A percentile compares a stretch with the other conserved stretches of the same genome.
Evolutionary conservation across 106 monocot species (phyloP).

Genomic region (Acanthochlamys bracteata): DNA sequence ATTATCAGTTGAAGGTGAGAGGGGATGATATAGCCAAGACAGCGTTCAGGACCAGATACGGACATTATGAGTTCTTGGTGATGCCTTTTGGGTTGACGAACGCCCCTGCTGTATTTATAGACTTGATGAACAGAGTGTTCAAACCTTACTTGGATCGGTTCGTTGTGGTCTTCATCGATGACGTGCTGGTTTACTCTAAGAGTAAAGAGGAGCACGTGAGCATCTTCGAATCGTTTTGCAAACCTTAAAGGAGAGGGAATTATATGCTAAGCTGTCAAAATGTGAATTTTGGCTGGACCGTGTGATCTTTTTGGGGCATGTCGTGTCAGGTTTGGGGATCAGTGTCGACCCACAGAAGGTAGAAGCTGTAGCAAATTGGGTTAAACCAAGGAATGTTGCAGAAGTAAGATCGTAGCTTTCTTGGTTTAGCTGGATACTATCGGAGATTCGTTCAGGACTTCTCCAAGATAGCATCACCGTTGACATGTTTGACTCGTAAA

Average conservation of each 20-base stretch:
- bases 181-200: neutral
- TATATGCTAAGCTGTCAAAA: neutral
- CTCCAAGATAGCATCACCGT: neutral
- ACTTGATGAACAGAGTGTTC: constrained; percentile 1
- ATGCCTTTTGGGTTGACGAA: neutral
- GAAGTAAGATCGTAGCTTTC: too few relatives aligned
- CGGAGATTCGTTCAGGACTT: neutral
- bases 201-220: neutral
- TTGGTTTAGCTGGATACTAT: neutral
- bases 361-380: neutral
- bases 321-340: neutral
- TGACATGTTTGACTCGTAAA: neutral
- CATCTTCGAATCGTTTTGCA: too few relatives aligned
- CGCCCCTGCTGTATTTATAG: constrained; percentile 2
- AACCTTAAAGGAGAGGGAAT: neutral
- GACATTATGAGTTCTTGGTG: constrained; percentile 1
- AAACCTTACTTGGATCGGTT: neutral
- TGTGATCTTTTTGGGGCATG: constrained; percentile 1
- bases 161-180: constrained; percentile 10
- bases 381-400: neutral
- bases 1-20: neutral
- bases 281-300: constrained; percentile 5
- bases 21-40: neutral
- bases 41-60: neutral
- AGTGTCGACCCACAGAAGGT: neutral